Evolutionary conservation across 1,139 yeast genomes (phyloP).

Genomic region (Sugiyamaella japonica): DNA sequence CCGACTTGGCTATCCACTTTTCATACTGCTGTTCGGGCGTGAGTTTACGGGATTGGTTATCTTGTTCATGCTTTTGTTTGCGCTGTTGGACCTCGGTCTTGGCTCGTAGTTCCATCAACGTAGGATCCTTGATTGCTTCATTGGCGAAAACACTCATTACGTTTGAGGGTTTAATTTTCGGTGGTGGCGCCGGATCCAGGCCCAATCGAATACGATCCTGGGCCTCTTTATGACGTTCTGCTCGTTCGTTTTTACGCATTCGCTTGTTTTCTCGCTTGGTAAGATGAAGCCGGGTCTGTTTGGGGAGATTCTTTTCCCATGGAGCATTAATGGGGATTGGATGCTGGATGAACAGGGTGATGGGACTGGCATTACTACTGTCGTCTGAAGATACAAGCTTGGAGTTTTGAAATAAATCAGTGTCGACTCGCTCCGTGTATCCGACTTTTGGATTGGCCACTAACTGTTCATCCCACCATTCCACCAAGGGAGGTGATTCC

Average conservation of each 20-base stretch:
- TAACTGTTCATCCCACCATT: slow-evolving; percentile 77
- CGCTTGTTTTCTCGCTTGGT: slow-evolving; percentile 80
- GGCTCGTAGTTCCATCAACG: slow-evolving; percentile 76
- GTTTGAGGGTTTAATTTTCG: slow-evolving; percentile 80
- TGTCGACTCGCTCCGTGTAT: slow-evolving; percentile 38
- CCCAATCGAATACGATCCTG: slow-evolving; percentile 83
- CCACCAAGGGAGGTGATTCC: slow-evolving; percentile 57
- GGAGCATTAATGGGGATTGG: slow-evolving; percentile 68
- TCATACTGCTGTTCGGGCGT: slow-evolving; percentile 57
- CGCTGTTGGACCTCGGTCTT: slow-evolving; percentile 68
- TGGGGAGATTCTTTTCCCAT: slow-evolving; percentile 50
- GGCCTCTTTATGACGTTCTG: slow-evolving; percentile 60
- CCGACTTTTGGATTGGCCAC: slow-evolving; percentile 39
- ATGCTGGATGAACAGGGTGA: slow-evolving; percentile 71
- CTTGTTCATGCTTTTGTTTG: slow-evolving; percentile 55
- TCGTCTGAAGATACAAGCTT: not conserved
- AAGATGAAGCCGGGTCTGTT: slow-evolving; percentile 52
- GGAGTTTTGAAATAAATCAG: slow-evolving; percentile 44
- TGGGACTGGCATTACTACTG: slow-evolving; percentile 27
- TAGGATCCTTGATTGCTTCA: slow-evolving; percentile 88
- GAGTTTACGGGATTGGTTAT: slow-evolving; percentile 62
- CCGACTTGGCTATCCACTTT: slow-evolving; percentile 49
- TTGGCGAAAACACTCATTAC: slow-evolving; percentile 83
- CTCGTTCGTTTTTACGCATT: slow-evolving; percentile 69
- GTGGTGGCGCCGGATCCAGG: slow-evolving; percentile 82